Base-by-base conservation (phyloP, 176 grass and related monocot species). In the Eremochloa ophiuroides region DNA sequence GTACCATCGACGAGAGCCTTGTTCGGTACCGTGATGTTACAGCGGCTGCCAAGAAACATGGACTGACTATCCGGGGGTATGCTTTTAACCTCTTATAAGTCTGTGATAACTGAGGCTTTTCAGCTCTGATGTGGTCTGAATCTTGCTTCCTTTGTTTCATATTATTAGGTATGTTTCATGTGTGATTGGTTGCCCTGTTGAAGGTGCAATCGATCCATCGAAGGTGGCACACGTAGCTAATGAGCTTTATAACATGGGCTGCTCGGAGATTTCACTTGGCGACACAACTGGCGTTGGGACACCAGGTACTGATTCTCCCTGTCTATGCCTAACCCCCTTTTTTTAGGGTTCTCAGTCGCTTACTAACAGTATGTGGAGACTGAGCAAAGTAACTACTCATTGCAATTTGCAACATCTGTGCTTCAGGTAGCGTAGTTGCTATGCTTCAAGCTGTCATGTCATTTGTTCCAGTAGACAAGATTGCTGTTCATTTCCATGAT, bases 221-320 rank as follows among this genome's bases (percentile, higher is more conserved):
- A 91, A 88, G 47, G 96, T 99, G 20, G 88, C 93, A 61, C 85
- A 99, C 71, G 91, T 99, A 50, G 93, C 93, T 20, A 95, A 93
- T 73, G 86, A 76, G 47, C 92, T 99, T 30, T 95, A 93, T 48
- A 71, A 90, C 28, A 99, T 99, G 93, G 96, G 96, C 18, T 99
- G 96, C 87, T 82, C 78, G 3, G 96, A 99, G 69, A 95, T 99
- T 69, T 99, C 96, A 77, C 96, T 99, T n/a, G 96, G 93, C 10
- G 96, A 99, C 83, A 99, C 96, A 16, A 93, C 93, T 64, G 96
- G 96, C 60, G 91, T 99, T 41, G 93, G 93, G 79, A 99, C 96
- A 61, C 96, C 96, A 88, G 96, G 96, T 95, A 91, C 22, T 10
- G 25, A n/a, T 34, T 2, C 1, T 50, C 67, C 10, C 55, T 53